These are phyloP conservation scores for Hypholoma fasciculare DNA, from an alignment of 768 basidiomycete species.

Conservation along the genomic window DNA sequence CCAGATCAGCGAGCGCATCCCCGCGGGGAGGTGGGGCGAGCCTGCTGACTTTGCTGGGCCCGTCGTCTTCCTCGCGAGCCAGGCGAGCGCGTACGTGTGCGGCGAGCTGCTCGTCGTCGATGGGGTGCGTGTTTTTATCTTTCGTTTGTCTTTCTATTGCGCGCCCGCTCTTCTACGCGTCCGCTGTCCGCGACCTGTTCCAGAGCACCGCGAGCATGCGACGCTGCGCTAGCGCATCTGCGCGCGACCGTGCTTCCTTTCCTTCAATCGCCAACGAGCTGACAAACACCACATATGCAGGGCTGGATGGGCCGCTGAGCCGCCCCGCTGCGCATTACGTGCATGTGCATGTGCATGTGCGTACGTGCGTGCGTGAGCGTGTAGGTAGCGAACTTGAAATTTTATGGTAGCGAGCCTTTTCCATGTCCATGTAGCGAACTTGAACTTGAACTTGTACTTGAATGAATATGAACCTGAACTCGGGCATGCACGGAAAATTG, in stretches of 20 bases:
- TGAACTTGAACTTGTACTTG: not conserved
- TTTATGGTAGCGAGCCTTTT: not conserved
- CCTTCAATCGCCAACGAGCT: slow-evolving; percentile 10
- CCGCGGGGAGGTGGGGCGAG: slow-evolving; percentile 69
- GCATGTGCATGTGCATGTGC: too few relatives aligned
- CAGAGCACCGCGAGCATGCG: too few relatives aligned
- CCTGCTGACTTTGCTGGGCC: slow-evolving; percentile 77
- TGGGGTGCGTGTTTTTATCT: slow-evolving; percentile 49
- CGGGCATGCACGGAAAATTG: not conserved
- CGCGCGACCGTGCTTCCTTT: not conserved
- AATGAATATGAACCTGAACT: too few relatives aligned
- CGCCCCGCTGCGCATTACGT: not conserved
- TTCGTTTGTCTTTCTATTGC: too few relatives aligned
- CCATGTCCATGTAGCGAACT: not conserved
- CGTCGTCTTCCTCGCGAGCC: slow-evolving; percentile 67
- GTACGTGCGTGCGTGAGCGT: too few relatives aligned
- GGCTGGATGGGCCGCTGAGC: slow-evolving; percentile 63
- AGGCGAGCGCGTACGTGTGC: slow-evolving; percentile 69
- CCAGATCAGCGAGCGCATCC: slow-evolving; percentile 76
- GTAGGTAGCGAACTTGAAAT: not conserved
- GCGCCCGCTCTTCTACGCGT: not conserved
- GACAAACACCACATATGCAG: slow-evolving; percentile 25
- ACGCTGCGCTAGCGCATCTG: too few relatives aligned
- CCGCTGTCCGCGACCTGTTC: too few relatives aligned
- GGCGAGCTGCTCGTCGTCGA: slow-evolving; percentile 74